Evolutionary conservation across 495 filamentous ascomycete genomes (phyloP).

Genomic region (Penicillium bovifimosum): DNA sequence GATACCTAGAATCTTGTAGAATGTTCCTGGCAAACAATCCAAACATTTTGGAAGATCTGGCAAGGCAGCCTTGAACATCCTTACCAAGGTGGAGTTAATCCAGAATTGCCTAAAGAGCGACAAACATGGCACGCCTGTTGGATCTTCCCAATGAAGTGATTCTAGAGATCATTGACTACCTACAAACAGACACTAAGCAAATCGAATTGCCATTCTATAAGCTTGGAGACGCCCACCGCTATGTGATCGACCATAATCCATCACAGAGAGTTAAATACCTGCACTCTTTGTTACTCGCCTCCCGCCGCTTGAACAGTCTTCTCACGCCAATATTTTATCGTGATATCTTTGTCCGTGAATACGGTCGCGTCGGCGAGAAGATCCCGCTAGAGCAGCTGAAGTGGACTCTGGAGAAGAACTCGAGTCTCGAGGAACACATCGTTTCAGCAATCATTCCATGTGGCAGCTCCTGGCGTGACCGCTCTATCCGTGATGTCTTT

Average conservation of each 20-base stretch:
- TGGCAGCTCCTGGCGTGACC: too few species aligned
- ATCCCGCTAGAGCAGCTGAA: neutral
- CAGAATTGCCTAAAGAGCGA: neutral
- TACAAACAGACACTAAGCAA: neutral
- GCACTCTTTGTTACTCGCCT: neutral
- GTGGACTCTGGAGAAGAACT: neutral
- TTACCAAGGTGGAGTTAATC: neutral
- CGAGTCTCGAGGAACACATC: neutral
- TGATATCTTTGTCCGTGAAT: constrained; percentile 1
- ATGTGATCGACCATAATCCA: neutral
- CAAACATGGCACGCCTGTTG: neutral
- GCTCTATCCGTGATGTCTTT: neutral
- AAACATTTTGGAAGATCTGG: too few species aligned
- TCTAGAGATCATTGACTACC: neutral
- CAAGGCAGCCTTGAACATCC: too few species aligned
- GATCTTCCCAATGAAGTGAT: neutral
- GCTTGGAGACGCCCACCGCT: neutral
- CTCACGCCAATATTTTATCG: neutral
- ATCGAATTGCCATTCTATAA: neutral
- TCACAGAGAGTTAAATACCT: neutral
- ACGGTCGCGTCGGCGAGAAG: neutral
- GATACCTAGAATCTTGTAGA: too few species aligned
- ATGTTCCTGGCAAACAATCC: too few species aligned
- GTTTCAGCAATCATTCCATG: constrained; percentile 2
- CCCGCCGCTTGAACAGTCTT: neutral